These are phyloP conservation scores for Przewalskia tangutica DNA, from an alignment of 257 asterid species.

Conservation along the genomic window DNA sequence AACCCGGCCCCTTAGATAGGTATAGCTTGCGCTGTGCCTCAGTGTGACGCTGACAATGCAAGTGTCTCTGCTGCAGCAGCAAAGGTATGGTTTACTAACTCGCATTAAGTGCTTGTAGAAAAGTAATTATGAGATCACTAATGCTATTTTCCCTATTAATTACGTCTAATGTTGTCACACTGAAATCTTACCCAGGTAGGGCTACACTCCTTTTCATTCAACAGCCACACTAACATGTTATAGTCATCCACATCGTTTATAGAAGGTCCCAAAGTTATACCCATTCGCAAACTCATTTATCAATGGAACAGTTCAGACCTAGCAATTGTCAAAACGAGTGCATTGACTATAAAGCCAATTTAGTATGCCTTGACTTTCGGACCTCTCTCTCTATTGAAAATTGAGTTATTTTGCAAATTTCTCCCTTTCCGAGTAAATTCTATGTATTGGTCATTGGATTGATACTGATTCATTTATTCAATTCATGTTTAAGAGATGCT, in stretches of 20 bases:
- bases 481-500: background rate
- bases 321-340: background rate
- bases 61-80: background rate
- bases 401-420: background rate
- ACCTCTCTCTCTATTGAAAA: background rate
- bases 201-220: background rate
- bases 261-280: background rate
- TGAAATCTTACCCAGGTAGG: background rate
- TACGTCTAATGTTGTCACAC: background rate
- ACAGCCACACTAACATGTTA: background rate
- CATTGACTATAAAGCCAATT: background rate
- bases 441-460: background rate
- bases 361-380: background rate
- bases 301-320: background rate
- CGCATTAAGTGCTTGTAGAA: background rate
- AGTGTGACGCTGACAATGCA: background rate
- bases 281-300: background rate
- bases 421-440: background rate
- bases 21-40: constrained; percentile 3
- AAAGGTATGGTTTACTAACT: background rate
- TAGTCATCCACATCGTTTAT: background rate
- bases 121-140: background rate
- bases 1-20: too few species aligned
- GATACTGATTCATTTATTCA: background rate
- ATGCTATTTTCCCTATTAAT: background rate